A percentile compares a stretch with the other conserved stretches of the same genome.
These are phyloP conservation scores for Myochromella boudieri DNA, from an alignment of 768 basidiomycete genomes.

Conservation along the genomic window DNA sequence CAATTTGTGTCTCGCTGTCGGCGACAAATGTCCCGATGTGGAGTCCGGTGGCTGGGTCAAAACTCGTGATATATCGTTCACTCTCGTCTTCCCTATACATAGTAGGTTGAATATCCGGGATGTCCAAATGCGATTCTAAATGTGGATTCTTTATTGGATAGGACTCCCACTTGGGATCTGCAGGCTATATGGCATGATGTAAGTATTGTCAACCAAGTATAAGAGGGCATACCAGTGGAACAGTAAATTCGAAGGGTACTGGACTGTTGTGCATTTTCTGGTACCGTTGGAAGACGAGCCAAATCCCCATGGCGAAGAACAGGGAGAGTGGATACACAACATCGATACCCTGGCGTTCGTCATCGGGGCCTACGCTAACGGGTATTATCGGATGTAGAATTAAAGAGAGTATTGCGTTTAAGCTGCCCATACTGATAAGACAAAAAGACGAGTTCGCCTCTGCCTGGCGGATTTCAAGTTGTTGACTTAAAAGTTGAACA, in stretches of 20 bases:
- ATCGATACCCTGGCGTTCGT: conserved; percentile 53
- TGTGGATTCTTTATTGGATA: conserved; percentile 54
- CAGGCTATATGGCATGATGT: conserved; percentile 37
- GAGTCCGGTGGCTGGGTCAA: conserved; percentile 85
- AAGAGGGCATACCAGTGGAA: conserved; percentile 54
- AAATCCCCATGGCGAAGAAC: conserved; percentile 79
- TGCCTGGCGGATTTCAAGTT: not conserved
- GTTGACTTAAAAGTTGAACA: not conserved
- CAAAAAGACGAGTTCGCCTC: conserved; percentile 1
- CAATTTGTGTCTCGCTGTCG: conserved; percentile 72
- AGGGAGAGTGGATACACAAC: conserved; percentile 64
- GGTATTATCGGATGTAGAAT: conserved; percentile 56
- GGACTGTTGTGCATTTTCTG: conserved; percentile 73
- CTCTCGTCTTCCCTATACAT: conserved; percentile 37
- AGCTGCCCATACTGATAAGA: conserved; percentile 19
- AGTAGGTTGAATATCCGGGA: conserved; percentile 53
- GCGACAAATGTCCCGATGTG: conserved; percentile 80
- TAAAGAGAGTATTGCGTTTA: conserved; percentile 46
- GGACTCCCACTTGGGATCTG: conserved; percentile 58
- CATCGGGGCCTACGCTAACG: conserved; percentile 47
- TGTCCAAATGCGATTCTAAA: conserved; percentile 63
- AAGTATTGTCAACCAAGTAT: conserved; percentile 2
- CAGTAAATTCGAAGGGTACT: conserved; percentile 58
- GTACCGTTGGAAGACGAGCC: conserved; percentile 74
- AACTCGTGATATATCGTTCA: conserved; percentile 85